Base-by-base conservation (phyloP, 1,284 basidiomycete species). In the Xanthoconium separans region DNA sequence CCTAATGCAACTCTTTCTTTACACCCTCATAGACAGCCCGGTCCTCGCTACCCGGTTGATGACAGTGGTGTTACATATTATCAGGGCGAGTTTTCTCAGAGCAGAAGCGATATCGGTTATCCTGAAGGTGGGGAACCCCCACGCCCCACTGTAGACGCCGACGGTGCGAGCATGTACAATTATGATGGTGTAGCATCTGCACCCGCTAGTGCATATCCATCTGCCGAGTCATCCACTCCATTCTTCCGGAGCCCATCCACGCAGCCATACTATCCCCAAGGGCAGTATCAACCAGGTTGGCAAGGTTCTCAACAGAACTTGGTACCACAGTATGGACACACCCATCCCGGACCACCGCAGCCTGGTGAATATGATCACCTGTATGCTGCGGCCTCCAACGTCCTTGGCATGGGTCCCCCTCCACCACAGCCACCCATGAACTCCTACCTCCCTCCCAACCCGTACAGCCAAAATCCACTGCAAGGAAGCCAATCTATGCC, bases 331-430 rank as follows among this genome's bases (percentile, higher is more conserved):
- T 72, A 58, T 61, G 63, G 55, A 36, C 63, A 60, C 46, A 6
- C 62, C 50, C 59, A 54, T 29, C 59, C 58, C 34, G 58, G 57
- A 16, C 67, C 69, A 45, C 71, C 73, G 27, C 72, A 65, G 24
- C 66, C 68, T 37, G 66, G 66, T 44, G 76, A 79, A 51, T 81
- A 79, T 58, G 82, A 85, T 64, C 74, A 77, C 37, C 67, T 87
- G 18, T 83, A 87, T 65, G 78, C 80, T 11, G 89, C 88, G 2
- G 92, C 92, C 4, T 91, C 88, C 31, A 84, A 89, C 65, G 87
- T 93, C 20, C 77, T 95, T 9, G 91, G 92, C 24, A 84, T 87
- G 80, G 81, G 77, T 0, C 84, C 81, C 29, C 83, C 83, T 52
- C 83, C 83, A 39, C 77, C 75, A 53, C 66, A 67, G 37, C 53